Base-by-base conservation (phyloP, 768 basidiomycete genomes). In the Boletellus ananas region DNA sequence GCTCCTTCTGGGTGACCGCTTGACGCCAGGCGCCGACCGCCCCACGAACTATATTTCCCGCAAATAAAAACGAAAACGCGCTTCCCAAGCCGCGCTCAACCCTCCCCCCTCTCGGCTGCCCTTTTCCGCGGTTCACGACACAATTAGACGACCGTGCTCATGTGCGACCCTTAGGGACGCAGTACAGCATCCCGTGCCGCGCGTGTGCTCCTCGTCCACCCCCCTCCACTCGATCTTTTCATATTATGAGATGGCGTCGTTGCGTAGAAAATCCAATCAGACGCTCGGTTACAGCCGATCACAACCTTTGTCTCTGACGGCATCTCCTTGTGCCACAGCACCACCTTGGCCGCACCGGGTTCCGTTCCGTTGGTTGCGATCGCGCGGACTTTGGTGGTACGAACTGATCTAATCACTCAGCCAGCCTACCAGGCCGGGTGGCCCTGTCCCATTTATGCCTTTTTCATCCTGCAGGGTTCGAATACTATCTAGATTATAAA, bases 291-390 rank as follows among this genome's bases (percentile, higher is more conserved):
- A 56, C 54, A 54, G 33, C 65, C 65, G 65, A 60, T 54, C 60
- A 65, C 35, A 43, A 40, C 37, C 38, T 51, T 29, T 29, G 23
- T 6, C 29, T 42, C 42, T 64, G 34, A 65, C 60, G 58, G 64
- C 60, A 67, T 58, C 46, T 25, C 7, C 23, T 47, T 60, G 41
- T 53, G 34, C 42, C 51, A 29, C 29, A 29, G 29, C 29, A 29
- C 29, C 29, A 9, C 11, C 29, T 29, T 29, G 8, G 29, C 41
- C 54, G 55, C 65, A 62, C 58, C 64, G 62, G 65, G 51, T 54
- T 61, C 56, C 63, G 65, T 66, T 43, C 60, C 65, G 60, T 51
- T 50, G 43, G 49, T 50, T 50, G 49, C 48, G 51, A 62, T 62
- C 58, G 56, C 50, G 63, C 62, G 63, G 64, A 57, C 45, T 47